phyloP scores from a whole-genome alignment of 768 basidiomycete species.

The Leccinum boreale region DNA sequence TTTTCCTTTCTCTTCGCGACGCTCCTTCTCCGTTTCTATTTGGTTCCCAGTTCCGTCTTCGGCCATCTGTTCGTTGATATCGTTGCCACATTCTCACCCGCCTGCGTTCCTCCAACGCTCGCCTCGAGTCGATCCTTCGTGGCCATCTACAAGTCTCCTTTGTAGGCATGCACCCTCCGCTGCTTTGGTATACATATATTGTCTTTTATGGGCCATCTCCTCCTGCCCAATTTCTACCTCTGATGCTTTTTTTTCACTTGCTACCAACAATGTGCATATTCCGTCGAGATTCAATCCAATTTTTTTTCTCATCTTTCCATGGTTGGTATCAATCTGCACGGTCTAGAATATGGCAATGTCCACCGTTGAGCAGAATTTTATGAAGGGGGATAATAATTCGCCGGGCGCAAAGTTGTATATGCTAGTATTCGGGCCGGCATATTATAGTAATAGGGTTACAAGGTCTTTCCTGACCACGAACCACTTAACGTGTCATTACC shows the following conservation, averaged over 20 bases:
- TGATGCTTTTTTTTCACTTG: conserved; percentile 34
- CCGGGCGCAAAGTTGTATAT: not conserved
- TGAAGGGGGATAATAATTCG: not conserved
- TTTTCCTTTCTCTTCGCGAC: conserved; percentile 16
- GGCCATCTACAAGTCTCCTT: conserved; percentile 36
- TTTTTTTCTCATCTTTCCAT: conserved; percentile 12
- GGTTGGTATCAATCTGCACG: not conserved
- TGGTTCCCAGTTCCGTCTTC: conserved; percentile 18
- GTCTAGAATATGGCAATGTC: not conserved
- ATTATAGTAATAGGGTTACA: not conserved
- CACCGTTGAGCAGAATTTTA: conserved; percentile 4
- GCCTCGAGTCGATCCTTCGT: conserved; percentile 66
- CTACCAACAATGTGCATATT: conserved; percentile 48
- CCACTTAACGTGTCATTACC: conserved; percentile 7
- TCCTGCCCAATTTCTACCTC: conserved; percentile 33
- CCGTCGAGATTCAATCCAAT: conserved; percentile 35
- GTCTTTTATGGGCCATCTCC: conserved; percentile 32
- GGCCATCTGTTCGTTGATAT: conserved; percentile 44
- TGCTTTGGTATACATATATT: conserved; percentile 37
- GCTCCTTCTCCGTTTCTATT: conserved; percentile 23
- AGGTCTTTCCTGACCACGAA: conserved; percentile 5
- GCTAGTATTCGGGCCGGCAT: not conserved
- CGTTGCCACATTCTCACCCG: conserved; percentile 53
- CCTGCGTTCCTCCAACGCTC: conserved; percentile 44
- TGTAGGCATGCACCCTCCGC: conserved; percentile 30